These are phyloP conservation scores for Euphrasia arctica DNA, from an alignment of 305 asterid species.

Conservation along the genomic window DNA sequence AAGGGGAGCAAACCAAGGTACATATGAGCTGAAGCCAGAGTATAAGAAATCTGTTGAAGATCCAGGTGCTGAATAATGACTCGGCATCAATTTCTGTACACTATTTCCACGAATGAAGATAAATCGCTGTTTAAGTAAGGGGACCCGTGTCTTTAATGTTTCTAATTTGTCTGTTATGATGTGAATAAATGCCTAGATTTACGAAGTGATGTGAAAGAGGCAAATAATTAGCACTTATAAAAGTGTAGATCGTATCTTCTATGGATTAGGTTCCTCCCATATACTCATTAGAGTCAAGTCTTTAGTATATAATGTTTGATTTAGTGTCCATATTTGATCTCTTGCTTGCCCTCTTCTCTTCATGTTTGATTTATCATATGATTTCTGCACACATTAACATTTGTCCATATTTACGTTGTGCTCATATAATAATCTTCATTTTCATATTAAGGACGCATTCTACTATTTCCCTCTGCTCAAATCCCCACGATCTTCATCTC, in stretches of 20 bases:
- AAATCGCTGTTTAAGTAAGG: conserved; percentile 15
- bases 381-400: background rate
- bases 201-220: conserved; percentile 6
- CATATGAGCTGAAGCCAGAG: conserved; percentile 85
- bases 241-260: background rate
- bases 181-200: conserved; percentile 13
- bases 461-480: too few species aligned
- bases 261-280: background rate
- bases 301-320: background rate
- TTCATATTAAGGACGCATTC: too few species aligned
- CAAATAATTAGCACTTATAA: background rate
- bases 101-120: conserved; percentile 28
- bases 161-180: conserved; percentile 15
- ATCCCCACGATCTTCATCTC: too few species aligned
- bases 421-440: background rate
- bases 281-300: conserved; percentile 1
- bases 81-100: conserved; percentile 28
- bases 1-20: conserved; percentile 85
- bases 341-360: conserved; percentile 2
- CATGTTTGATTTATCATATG: background rate
- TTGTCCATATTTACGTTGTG: background rate
- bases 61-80: conserved; percentile 57
- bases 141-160: conserved; percentile 1
- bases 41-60: conserved; percentile 73
- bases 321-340: conserved; percentile 7